A percentile compares a stretch with the other conserved stretches of the same genome.
Conservation (phyloP, 305 asterid genomes). For the Solanum hybrid region DNA sequence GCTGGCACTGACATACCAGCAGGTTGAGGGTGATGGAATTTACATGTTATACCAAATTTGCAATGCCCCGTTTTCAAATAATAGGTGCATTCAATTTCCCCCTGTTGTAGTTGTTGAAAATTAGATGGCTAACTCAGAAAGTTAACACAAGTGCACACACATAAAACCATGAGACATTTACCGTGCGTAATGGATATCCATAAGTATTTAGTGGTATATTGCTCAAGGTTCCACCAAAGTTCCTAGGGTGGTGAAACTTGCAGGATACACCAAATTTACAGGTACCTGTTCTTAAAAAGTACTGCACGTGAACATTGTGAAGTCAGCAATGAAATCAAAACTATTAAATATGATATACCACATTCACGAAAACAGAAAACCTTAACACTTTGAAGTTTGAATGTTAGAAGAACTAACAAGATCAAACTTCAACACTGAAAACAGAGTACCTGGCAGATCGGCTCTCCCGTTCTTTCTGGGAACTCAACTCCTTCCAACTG, state of each 20-base stretch:
- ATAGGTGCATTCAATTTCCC: slow-evolving; percentile 89
- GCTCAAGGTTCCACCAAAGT: slow-evolving; percentile 60
- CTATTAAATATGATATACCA: not conserved
- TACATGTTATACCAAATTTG: slow-evolving; percentile 85
- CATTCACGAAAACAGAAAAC: not conserved
- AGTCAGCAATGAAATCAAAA: not conserved
- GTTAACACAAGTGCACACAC: not conserved
- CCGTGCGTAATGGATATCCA: slow-evolving; percentile 88
- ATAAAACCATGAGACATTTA: slow-evolving; percentile 16
- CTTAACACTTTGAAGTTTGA: not conserved
- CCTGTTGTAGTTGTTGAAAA: slow-evolving; percentile 34
- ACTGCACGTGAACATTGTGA: slow-evolving; percentile 32
- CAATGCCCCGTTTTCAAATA: slow-evolving; percentile 98
- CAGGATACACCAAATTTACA: slow-evolving; percentile 84
- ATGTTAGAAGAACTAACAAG: not conserved
- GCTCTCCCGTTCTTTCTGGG: slow-evolving; percentile 86
- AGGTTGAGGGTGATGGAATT: slow-evolving; percentile 86
- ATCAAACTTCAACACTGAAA: slow-evolving; percentile 4
- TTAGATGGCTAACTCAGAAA: not conserved
- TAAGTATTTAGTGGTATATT: slow-evolving; percentile 50
- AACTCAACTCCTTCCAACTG: slow-evolving; percentile 49
- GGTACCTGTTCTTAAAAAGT: slow-evolving; percentile 67
- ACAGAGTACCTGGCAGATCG: slow-evolving; percentile 61
- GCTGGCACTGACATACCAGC: slow-evolving; percentile 56
- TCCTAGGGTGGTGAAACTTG: slow-evolving; percentile 87